Percentiles rank a stretch among this genome's conserved stretches.
phyloP scores from a whole-genome alignment of 768 basidiomycete species.

The Amanita subjunquillea region DNA sequence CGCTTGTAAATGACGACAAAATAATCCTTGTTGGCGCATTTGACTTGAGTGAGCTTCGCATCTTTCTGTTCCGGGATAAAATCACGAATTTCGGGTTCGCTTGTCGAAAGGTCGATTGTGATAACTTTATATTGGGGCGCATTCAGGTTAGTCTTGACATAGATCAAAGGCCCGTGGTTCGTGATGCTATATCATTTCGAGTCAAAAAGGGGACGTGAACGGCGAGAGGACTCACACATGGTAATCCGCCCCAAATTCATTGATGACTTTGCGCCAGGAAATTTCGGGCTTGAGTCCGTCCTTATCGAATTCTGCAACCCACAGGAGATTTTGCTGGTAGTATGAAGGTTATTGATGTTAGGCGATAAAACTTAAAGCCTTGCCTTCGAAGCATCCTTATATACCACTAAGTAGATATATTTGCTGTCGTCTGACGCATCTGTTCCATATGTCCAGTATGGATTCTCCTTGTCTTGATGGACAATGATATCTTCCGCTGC shows the following conservation, averaged over 20 bases:
- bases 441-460: background rate
- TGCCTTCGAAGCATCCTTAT: background rate
- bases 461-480: background rate
- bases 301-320: background rate
- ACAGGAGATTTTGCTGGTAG: background rate
- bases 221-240: background rate
- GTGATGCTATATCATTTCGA: background rate
- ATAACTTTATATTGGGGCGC: background rate
- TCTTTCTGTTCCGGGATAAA: background rate
- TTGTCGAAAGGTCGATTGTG: background rate
- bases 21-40: background rate
- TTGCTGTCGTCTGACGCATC: background rate
- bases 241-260: background rate
- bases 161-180: background rate
- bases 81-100: background rate
- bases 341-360: background rate
- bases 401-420: background rate
- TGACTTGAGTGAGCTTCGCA: background rate
- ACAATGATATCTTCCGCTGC: background rate
- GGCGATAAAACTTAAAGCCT: background rate
- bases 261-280: background rate
- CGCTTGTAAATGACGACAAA: conserved; percentile 1
- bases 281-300: background rate
- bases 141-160: background rate
- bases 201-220: background rate